Evolutionary conservation across 2,329 filamentous ascomycete species (phyloP).

Genomic region (Sclerotinia trifoliorum): DNA sequence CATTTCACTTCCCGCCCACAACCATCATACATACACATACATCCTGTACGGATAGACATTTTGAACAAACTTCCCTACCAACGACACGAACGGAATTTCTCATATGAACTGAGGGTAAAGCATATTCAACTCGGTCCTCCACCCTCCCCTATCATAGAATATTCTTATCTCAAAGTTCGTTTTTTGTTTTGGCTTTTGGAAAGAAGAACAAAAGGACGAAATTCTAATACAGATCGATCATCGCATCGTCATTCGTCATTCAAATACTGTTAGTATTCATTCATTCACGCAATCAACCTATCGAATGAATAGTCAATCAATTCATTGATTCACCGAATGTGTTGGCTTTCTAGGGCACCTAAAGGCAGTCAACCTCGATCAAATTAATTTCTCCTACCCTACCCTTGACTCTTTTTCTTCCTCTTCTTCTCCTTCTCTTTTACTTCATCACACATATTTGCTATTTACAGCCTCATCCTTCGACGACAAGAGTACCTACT

Average conservation of each 20-base stretch:
- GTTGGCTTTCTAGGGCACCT: constrained; percentile 23
- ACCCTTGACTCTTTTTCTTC: neutral
- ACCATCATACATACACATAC: neutral
- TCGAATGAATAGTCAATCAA: neutral
- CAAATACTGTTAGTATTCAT: neutral
- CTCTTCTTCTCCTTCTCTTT: neutral
- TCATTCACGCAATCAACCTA: constrained; percentile 6
- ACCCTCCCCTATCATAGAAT: neutral
- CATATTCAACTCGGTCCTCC: neutral
- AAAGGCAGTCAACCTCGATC: constrained; percentile 21
- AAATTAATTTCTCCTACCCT: constrained; percentile 4
- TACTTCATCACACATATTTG: neutral
- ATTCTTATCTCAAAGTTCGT: neutral
- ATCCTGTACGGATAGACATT: neutral
- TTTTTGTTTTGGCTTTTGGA: neutral
- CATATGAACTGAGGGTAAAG: neutral
- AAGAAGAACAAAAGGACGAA: neutral
- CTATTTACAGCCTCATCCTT: constrained; percentile 25
- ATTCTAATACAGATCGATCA: neutral
- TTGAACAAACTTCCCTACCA: neutral
- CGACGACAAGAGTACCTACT: neutral
- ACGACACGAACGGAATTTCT: neutral
- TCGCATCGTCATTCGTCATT: neutral
- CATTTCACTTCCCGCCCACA: constrained; percentile 11
- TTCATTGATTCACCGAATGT: constrained; percentile 22